phyloP scores from a whole-genome alignment of 2,329 filamentous ascomycete genomes.

The Calycina herbarum region DNA sequence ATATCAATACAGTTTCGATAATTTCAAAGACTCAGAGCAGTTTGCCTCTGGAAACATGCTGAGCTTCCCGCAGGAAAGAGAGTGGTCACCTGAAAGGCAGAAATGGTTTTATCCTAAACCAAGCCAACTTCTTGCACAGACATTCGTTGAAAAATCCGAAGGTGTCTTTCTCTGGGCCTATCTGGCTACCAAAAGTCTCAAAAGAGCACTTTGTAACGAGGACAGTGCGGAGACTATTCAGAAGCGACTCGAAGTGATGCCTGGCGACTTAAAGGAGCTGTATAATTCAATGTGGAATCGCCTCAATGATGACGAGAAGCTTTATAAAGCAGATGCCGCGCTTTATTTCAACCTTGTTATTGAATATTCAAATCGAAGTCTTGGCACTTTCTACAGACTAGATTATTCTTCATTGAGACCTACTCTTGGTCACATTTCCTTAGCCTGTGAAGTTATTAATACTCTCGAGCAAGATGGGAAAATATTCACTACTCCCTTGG shows the following conservation, averaged over 20 bases:
- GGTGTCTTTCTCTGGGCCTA: neutral
- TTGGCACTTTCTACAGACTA: no score
- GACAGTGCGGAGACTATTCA: neutral
- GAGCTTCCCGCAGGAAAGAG: neutral
- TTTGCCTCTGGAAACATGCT: neutral
- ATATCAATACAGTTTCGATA: neutral
- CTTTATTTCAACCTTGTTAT: neutral
- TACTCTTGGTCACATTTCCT: neutral
- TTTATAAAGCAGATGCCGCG: neutral
- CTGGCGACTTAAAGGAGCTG: constrained; percentile 9
- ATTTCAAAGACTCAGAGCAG: neutral
- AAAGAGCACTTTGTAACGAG: neutral
- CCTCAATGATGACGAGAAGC: neutral
- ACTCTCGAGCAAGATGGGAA: neutral
- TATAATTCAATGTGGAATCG: neutral
- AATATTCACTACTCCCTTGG: neutral
- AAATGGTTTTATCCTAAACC: neutral
- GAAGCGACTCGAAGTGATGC: constrained; percentile 6
- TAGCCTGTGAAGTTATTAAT: neutral
- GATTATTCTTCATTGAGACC: no score
- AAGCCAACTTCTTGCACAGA: neutral
- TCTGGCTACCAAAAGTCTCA: neutral
- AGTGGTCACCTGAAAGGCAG: neutral
- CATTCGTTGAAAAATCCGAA: neutral
- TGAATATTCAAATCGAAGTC: neutral